Percentiles rank a stretch among this genome's conserved stretches.
phyloP scores from a whole-genome alignment of 176 grass and related monocot species.

The Bonia amplexicaulis region DNA sequence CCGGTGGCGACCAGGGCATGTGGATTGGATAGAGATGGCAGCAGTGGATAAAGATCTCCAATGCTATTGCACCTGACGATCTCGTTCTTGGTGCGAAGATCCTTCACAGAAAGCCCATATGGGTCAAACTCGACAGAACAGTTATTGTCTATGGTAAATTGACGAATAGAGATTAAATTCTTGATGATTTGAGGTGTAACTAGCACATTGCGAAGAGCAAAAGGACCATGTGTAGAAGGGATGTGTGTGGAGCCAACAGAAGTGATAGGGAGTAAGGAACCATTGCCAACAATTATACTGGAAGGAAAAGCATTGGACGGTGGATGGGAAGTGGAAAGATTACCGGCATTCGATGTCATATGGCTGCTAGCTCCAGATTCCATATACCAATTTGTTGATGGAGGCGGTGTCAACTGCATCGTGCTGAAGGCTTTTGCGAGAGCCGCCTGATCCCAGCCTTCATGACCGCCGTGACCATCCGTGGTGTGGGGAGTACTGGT shows the following conservation, averaged over 20 bases:
- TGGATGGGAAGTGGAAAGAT: background rate
- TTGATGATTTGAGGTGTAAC: too few species aligned
- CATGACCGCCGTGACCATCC: accelerated
- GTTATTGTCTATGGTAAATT: too few species aligned
- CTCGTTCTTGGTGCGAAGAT: too few species aligned
- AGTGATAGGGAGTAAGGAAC: background rate
- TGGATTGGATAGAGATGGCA: too few species aligned
- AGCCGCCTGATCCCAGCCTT: background rate
- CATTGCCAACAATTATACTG: background rate
- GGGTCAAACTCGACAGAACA: too few species aligned
- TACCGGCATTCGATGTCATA: background rate
- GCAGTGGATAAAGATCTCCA: too few species aligned
- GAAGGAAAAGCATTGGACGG: background rate
- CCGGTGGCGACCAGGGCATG: too few species aligned
- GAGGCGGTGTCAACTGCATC: background rate
- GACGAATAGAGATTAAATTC: too few species aligned
- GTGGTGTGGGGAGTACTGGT: too few species aligned
- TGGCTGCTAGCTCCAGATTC: background rate
- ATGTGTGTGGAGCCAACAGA: background rate
- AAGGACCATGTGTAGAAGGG: background rate
- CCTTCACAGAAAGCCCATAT: too few species aligned
- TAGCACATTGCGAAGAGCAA: background rate
- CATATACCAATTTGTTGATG: background rate
- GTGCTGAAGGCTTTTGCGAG: background rate
- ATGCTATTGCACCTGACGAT: too few species aligned